Evolutionary conservation across 768 basidiomycete genomes (phyloP).

Genomic region (Russula sp.): DNA sequence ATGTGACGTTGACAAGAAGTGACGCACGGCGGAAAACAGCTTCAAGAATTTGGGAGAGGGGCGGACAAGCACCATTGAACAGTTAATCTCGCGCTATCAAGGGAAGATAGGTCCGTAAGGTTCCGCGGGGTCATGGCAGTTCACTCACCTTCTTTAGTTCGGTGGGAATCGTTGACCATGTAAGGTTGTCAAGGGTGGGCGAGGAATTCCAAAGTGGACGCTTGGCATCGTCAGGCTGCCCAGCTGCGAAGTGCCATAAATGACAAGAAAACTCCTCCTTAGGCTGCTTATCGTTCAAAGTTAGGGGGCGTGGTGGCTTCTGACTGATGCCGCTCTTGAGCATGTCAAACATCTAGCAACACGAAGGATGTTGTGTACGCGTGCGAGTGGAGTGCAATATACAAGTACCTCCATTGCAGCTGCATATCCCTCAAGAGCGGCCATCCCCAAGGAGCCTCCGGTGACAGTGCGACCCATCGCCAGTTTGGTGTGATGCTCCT

Average conservation of each 20-base stretch:
- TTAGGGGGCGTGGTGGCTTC: conserved; percentile 11
- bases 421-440: conserved; percentile 21
- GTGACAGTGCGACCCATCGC: conserved; percentile 20
- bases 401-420: conserved; percentile 19
- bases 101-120: neutral
- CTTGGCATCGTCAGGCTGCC: conserved; percentile 17
- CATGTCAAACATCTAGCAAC: conserved; percentile 19
- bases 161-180: conserved; percentile 14
- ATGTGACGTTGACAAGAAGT: conserved; percentile 5
- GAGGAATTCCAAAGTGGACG: conserved; percentile 13
- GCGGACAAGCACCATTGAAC: conserved; percentile 16
- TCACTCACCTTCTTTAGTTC: conserved; percentile 19
- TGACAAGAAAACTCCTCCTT: conserved; percentile 14
- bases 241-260: conserved; percentile 21
- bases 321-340: conserved; percentile 13
- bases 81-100: conserved; percentile 18
- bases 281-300: conserved; percentile 3
- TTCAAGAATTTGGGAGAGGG: conserved; percentile 16
- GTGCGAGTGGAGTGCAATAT: neutral
- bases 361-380: neutral
- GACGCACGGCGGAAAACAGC: conserved; percentile 18
- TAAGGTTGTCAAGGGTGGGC: conserved; percentile 16
- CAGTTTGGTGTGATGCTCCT: conserved; percentile 15
- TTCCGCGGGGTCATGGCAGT: neutral
- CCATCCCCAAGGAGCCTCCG: conserved; percentile 20